These are phyloP conservation scores for Aureobasidium sp. DNA, from an alignment of 2,329 filamentous ascomycete genomes.

Conservation along the genomic window DNA sequence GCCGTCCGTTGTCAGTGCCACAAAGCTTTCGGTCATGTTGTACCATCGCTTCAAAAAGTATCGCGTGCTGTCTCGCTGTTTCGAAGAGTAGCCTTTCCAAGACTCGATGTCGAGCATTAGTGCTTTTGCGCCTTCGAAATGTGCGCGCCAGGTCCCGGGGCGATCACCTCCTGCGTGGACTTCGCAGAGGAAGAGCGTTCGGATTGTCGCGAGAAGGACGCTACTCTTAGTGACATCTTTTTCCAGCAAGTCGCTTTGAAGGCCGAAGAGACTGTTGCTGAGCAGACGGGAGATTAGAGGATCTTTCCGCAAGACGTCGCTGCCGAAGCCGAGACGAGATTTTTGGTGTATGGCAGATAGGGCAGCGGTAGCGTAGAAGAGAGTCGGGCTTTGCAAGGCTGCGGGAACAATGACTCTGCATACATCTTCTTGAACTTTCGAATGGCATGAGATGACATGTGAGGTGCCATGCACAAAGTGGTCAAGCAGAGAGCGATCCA, in stretches of 20 bases:
- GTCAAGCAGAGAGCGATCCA: constrained; percentile 13
- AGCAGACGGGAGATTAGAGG: constrained; percentile 6
- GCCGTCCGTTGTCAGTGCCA: constrained; percentile 13
- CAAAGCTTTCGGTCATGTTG: constrained; percentile 17
- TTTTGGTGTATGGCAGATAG: constrained; percentile 17
- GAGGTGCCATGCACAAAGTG: constrained; percentile 15
- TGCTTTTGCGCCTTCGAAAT: constrained; percentile 18
- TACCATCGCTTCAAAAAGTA: constrained; percentile 17
- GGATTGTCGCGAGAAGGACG: constrained; percentile 12
- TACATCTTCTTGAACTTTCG: constrained; percentile 15
- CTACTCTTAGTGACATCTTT: constrained; percentile 13
- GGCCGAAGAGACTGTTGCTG: constrained; percentile 12
- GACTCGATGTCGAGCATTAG: constrained; percentile 14
- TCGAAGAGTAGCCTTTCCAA: constrained; percentile 9
- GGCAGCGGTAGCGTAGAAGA: constrained; percentile 16
- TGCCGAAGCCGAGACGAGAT: not conserved
- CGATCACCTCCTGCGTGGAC: constrained; percentile 15
- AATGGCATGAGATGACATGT: constrained; percentile 16
- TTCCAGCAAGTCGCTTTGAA: constrained; percentile 11
- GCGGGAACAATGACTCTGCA: constrained; percentile 15
- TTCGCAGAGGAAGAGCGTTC: constrained; percentile 17
- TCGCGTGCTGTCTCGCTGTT: constrained; percentile 7
- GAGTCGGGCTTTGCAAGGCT: constrained; percentile 8
- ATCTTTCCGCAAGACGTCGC: not conserved
- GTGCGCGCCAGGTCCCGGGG: constrained; percentile 15